Evolutionary conservation across 2,329 filamentous ascomycete species (phyloP).

Genomic region (Periconia macrospinosa): DNA sequence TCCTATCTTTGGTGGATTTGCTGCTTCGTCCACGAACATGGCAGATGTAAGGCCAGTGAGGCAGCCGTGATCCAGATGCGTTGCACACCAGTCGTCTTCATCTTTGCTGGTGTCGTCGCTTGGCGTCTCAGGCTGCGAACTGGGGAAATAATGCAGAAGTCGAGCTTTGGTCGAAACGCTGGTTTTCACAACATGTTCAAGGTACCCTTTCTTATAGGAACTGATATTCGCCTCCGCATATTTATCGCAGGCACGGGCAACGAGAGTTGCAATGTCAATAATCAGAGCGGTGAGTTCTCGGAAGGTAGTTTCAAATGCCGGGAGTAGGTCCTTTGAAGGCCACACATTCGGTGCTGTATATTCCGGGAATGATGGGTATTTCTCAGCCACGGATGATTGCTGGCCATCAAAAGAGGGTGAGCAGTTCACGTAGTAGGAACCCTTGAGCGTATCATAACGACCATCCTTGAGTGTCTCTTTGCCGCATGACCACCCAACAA

Average conservation of each 20-base stretch:
- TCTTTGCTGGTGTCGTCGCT: constrained; percentile 33
- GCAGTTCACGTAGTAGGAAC: constrained; percentile 83
- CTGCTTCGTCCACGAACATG: constrained; percentile 88
- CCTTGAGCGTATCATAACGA: constrained; percentile 77
- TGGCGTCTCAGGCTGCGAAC: constrained; percentile 25
- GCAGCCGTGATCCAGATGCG: constrained; percentile 88
- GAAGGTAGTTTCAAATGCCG: constrained; percentile 73
- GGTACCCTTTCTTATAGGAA: constrained; percentile 74
- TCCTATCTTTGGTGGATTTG: constrained; percentile 37
- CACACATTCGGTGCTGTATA: constrained; percentile 91
- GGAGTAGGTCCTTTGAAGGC: constrained; percentile 70
- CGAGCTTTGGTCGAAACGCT: constrained; percentile 90
- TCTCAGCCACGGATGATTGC: constrained; percentile 52
- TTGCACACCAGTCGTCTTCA: constrained; percentile 95
- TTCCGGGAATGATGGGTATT: constrained; percentile 74
- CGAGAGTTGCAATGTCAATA: constrained; percentile 85
- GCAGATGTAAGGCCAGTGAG: constrained; percentile 91
- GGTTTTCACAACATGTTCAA: constrained; percentile 83
- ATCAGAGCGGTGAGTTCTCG: constrained; percentile 79
- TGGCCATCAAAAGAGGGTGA: constrained; percentile 63
- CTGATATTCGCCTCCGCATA: constrained; percentile 80
- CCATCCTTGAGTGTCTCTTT: constrained; percentile 81
- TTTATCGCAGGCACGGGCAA: constrained; percentile 85
- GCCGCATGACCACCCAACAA: constrained; percentile 76
- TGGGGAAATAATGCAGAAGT: constrained; percentile 88